Base-by-base conservation (phyloP, 2,329 filamentous ascomycete genomes). In the Myriosclerotinia duriaeana region DNA sequence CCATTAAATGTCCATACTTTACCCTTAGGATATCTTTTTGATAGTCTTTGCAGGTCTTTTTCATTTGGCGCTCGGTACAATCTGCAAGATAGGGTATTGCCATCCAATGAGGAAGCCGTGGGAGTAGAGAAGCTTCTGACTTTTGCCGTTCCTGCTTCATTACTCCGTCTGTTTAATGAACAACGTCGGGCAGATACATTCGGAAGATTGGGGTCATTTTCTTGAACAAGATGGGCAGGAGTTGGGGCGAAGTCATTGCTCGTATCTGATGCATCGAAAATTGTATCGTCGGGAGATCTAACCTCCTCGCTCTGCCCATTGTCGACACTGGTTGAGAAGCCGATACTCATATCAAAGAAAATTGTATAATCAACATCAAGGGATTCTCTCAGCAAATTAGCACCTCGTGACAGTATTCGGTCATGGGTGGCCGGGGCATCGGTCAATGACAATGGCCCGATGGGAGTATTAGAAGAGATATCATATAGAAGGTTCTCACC, bases 321-420 rank as follows among this genome's bases (percentile, higher is more conserved):
- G 22, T 46, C 54, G 17, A 22, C 48, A 53, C n/a, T 42, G 22
- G 55, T 22, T 42, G 54, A 65, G 26, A 65, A 65, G 26, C 64
- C 64, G 36, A 65, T 26, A 42, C 55, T 61, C 36, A 59, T 54
- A 46, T 69, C 69, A 38, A 69, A 53, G 52, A 71, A 70, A n/a
- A 69, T 40, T 40, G 69, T 67, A 53, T 64, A 67, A 44, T 70
- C 67, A 46, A 70, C 69, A 52, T 66, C 63, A 5, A 71, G 65
- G 8, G 69, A 68, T 61, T 71, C 66, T 40, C 69, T 52, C 8
- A 71, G 55, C 15, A 71, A 36, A 62, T 68, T 68, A 15, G 68
- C 53, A 26, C 64, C 68, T 46, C 66, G 60, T 38, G 62, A 48
- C 6, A 68, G 50, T 48, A 69, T 62, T 36, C 46, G 36, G 36